Evolutionary conservation across 106 monocot species (phyloP), one percentile per base, ranked within the genome.

Genomic region (Apostasia shenzhenica): DNA sequence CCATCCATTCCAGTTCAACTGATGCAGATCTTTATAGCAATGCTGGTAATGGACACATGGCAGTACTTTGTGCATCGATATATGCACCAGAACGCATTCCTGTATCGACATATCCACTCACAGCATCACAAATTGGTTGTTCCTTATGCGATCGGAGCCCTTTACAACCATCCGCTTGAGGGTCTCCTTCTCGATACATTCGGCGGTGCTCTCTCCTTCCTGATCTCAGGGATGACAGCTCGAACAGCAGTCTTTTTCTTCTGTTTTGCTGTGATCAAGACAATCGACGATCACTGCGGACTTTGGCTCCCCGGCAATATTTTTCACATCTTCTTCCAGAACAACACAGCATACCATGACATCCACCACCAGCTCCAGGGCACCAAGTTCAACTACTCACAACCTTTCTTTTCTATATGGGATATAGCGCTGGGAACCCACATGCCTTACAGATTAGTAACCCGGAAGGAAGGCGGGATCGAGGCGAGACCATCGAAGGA

Each of bases 81-180:
- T 72, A 94, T 94, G 94, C 94, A 94, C 71, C 76, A 82, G 40
- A 94, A 91, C 77, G 87, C 79, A 75, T 94, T 94, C 59, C 80
- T 87, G 3, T 90, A 90, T 69, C 75, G 80, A 3, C 90, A 94
- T 53, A 57, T 94, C 14, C 93, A 94, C 70, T 70, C 57, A 4
- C 57, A 56, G 11, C 70, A 70, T 57, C 70, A 70, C 70, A 42
- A 13, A 3, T 12, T 70, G 14, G 46, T 58, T 9, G 70, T 70
- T 8, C 57, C 57, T 10, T 70, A 70, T 26, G 57, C 70, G 0
- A 56, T 70, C 38, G 57, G 70, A 46, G 57, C 56, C 48, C 70
- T 56, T 5, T 70, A 70, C 47, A 70, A 57, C 57, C 70, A 70
- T 48, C 57, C 70, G 1, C 44, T 70, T 0, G 57, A 70, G 45